phyloP scores from a whole-genome alignment of 1,139 yeast genomes.

The Yamadazyma sp. region DNA sequence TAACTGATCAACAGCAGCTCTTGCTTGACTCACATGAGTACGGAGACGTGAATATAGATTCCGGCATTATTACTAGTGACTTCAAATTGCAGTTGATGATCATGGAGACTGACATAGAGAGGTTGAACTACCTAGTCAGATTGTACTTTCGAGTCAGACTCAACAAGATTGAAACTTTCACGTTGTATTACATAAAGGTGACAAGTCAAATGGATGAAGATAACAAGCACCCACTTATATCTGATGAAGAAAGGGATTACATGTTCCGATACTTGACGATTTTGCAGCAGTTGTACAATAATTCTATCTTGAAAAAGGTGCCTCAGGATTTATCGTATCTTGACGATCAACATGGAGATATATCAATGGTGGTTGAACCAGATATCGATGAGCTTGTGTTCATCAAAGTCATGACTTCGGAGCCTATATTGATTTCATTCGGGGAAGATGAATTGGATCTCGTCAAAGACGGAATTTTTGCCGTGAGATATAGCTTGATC shows the following conservation, averaged over 20 bases:
- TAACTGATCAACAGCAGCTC: constrained; percentile 70
- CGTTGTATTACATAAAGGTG: constrained; percentile 51
- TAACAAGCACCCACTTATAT: constrained; percentile 37
- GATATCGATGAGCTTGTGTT: constrained; percentile 77
- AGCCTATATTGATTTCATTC: constrained; percentile 26
- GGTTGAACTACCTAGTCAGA: constrained; percentile 77
- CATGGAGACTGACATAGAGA: constrained; percentile 87
- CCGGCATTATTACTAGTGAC: constrained; percentile 50
- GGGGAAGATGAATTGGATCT: constrained; percentile 65
- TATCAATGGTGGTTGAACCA: constrained; percentile 79
- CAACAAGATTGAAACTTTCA: constrained; percentile 66
- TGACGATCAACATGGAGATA: constrained; percentile 76
- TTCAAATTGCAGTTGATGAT: constrained; percentile 79
- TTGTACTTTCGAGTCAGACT: constrained; percentile 79
- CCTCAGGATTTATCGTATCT: constrained; percentile 70
- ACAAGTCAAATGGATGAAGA: constrained; percentile 18
- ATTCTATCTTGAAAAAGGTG: constrained; percentile 63
- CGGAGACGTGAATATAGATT: constrained; percentile 41
- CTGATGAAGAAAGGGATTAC: constrained; percentile 62
- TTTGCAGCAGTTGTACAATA: constrained; percentile 63
- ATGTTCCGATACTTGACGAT: constrained; percentile 63
- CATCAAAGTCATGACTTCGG: constrained; percentile 48
- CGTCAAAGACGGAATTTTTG: constrained; percentile 68
- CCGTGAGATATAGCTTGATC: constrained; percentile 65
- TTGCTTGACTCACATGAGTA: constrained; percentile 61